Conservation (phyloP, 805 yeast genomes). For the Candida wancherniae region DNA sequence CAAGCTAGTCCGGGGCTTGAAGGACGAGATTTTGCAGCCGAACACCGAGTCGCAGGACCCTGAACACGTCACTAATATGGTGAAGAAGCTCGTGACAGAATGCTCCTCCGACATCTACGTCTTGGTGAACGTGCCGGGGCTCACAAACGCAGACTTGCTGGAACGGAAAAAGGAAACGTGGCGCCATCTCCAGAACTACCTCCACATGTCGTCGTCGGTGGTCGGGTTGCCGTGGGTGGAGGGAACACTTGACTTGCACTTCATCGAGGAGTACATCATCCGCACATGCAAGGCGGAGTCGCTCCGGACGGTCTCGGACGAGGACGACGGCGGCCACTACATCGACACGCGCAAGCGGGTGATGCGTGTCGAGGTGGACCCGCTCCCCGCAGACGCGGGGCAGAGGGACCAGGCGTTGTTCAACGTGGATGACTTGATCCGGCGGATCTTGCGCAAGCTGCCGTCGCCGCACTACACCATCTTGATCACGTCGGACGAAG, state of each 20-base stretch:
- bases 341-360: constrained; percentile 61
- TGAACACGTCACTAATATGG: constrained; percentile 27
- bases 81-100: constrained; percentile 32
- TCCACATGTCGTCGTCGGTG: constrained; percentile 55
- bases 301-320: constrained; percentile 36
- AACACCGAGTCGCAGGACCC: constrained; percentile 19
- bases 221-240: constrained; percentile 53
- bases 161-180: constrained; percentile 34
- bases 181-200: constrained; percentile 46
- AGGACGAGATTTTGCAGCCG: constrained; percentile 19
- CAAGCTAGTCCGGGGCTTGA: constrained; percentile 30
- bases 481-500: constrained; percentile 42
- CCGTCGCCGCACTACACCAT: constrained; percentile 73
- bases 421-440: constrained; percentile 43
- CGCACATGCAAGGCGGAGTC: constrained; percentile 50
- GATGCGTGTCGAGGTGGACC: constrained; percentile 53
- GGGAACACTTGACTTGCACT: constrained; percentile 38
- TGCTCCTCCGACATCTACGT: constrained; percentile 38
- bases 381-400: constrained; percentile 29
- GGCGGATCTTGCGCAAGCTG: constrained; percentile 55
- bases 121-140: constrained; percentile 37
- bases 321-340: constrained; percentile 49
- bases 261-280: constrained; percentile 38
- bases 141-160: constrained; percentile 26
- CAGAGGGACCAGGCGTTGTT: constrained; percentile 27